Evolutionary conservation across 192 early-diverging fungal genomes (phyloP).

Genomic region (Haplosporangium gracile): DNA sequence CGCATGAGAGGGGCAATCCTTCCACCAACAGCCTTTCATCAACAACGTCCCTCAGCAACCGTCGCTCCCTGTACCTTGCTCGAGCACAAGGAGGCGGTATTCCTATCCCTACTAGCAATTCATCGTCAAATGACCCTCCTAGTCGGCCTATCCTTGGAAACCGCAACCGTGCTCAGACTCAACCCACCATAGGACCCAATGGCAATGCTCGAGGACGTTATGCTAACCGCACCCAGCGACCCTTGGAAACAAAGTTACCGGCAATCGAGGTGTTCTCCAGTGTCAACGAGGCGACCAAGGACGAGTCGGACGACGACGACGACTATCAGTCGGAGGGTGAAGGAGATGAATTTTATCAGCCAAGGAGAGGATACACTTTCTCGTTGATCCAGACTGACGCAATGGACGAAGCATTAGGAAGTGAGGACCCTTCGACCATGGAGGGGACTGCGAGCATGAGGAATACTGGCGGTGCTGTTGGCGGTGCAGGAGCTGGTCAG

Average conservation of each 20-base stretch:
- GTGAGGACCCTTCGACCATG: conserved; percentile 45
- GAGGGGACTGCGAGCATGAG: conserved; percentile 10
- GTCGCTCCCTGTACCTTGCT: conserved; percentile 41
- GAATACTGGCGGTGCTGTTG: not conserved
- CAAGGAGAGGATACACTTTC: conserved; percentile 59
- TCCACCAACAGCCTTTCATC: conserved; percentile 19
- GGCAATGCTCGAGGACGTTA: conserved; percentile 31
- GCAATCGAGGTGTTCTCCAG: conserved; percentile 67
- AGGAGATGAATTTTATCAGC: conserved; percentile 52
- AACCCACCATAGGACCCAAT: conserved; percentile 39
- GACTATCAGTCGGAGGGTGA: conserved; percentile 59
- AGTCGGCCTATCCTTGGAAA: conserved; percentile 18
- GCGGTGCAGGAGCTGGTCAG: not conserved
- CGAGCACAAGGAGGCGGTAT: conserved; percentile 32
- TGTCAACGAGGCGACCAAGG: conserved; percentile 66
- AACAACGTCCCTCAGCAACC: conserved; percentile 33
- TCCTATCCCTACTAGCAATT: conserved; percentile 3
- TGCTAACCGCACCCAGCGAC: conserved; percentile 23
- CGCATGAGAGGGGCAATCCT: not conserved
- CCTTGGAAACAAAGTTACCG: conserved; percentile 41
- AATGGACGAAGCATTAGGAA: conserved; percentile 64
- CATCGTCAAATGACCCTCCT: conserved; percentile 17
- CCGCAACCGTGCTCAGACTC: conserved; percentile 30
- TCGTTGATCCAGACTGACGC: conserved; percentile 68
- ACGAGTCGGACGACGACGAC: conserved; percentile 74